Base-by-base conservation (phyloP, 108 stramenopile genomes). In the Fistulifera pelliculosa region DNA sequence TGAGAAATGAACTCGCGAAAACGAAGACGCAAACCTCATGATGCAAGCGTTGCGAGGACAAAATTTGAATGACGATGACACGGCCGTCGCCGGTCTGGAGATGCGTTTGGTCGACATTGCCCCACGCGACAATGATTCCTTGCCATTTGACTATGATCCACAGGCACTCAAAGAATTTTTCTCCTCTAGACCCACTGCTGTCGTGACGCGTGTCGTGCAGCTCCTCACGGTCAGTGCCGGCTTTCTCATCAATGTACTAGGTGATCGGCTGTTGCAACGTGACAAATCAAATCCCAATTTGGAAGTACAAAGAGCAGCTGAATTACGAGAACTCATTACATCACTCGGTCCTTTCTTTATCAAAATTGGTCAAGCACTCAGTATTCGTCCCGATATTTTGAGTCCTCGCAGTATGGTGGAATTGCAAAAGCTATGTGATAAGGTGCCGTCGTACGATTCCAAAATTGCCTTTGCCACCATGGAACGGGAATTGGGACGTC, bases 341-440 rank as follows among this genome's bases (percentile, higher is more conserved):
- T 72, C 68, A 41, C 69, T 96, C 23, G 96, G 96, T 0, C 96
- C 96, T 3, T 95, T 95, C 64, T 91, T 77, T 56, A 94, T 96
- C 66, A 96, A 96, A 66, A 61, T 74, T 40, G 83, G 85, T 17
- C 85, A 95, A 73, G 94, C 93, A 1, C 72, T 96, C 17, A 73
- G 70, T 27, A 95, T 96, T 56, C 84, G 96, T 15, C 96, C 96
- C 8, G 96, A 96, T 61, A 69, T 96, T 41, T 57, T 96, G 16
- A 66, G 71, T 17, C 94, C 96, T 6, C 68, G 87, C 4, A 75
- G 77, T 44, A 95, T 96, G 96, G 93, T 96, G 24, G 96, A 96
- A 61, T 65, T 96, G 41, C 94, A 96, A 62, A 87, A 90, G 54
- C 66, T 96, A 1, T 96, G 96, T 60, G 96, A 96, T 60, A 95